These are phyloP conservation scores for Psidium friedrichsthalianum DNA, from an alignment of 345 rosid species.

Conservation along the genomic window DNA sequence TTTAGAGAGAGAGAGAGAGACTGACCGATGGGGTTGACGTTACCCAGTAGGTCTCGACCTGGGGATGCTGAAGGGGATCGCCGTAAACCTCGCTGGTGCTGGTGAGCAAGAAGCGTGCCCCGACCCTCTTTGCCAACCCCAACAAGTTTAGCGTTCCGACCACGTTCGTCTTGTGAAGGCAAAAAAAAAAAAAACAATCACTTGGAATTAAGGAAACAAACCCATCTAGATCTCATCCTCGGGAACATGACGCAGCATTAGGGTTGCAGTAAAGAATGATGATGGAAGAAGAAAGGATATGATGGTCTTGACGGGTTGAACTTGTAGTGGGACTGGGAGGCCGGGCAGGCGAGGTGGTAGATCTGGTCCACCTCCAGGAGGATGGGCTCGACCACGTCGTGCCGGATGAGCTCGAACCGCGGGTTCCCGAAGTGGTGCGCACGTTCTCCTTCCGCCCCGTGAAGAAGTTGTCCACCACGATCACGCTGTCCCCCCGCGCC, in stretches of 20 bases:
- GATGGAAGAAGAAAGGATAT: conserved; percentile 29
- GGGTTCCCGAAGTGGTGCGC: conserved; percentile 96
- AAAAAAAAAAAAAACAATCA: conserved; percentile 21
- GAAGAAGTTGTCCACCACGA: conserved; percentile 97
- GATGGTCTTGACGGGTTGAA: conserved; percentile 92
- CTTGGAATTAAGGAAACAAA: neutral
- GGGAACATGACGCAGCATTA: neutral
- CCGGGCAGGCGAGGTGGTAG: conserved; percentile 98
- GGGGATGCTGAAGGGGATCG: conserved; percentile 82
- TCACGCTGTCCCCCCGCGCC: conserved; percentile 87
- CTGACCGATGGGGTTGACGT: conserved; percentile 76
- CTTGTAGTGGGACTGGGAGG: conserved; percentile 98
- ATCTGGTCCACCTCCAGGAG: conserved; percentile 97
- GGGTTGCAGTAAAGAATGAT: neutral
- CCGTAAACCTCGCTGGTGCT: conserved; percentile 97
- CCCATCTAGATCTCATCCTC: neutral
- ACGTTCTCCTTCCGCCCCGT: conserved; percentile 94
- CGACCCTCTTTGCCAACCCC: conserved; percentile 72
- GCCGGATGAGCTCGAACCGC: conserved; percentile 80
- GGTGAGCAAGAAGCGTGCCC: conserved; percentile 74
- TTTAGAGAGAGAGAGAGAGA: neutral
- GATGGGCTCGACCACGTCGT: conserved; percentile 92
- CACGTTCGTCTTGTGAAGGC: conserved; percentile 66
- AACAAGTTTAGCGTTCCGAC: conserved; percentile 79
- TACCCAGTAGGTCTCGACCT: conserved; percentile 81